Conservation (phyloP, 2,329 filamentous ascomycete genomes). For the Raffaelea ambrosiae region DNA sequence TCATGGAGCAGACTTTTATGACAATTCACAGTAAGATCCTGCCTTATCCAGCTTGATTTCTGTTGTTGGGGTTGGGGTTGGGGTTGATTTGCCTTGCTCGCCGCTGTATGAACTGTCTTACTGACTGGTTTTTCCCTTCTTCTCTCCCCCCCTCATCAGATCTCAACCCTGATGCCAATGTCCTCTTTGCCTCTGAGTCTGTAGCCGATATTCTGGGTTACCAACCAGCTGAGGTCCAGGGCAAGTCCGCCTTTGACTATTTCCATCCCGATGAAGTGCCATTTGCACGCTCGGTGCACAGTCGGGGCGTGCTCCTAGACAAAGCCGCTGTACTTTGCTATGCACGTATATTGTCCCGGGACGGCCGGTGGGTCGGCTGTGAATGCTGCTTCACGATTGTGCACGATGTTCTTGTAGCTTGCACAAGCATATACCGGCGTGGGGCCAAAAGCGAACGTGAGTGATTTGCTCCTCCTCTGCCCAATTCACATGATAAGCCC, state of each 20-base stretch:
- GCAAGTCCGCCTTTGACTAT: slow-evolving; percentile 74
- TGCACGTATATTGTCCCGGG: slow-evolving; percentile 58
- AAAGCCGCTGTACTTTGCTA: slow-evolving; percentile 81
- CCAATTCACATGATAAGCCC: background rate
- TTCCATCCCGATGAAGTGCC: slow-evolving; percentile 77
- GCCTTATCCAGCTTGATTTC: background rate
- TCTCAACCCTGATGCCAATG: slow-evolving; percentile 64
- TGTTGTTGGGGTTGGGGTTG: background rate
- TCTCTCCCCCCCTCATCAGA: slow-evolving; percentile 41
- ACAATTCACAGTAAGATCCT: slow-evolving; percentile 69
- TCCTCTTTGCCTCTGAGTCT: slow-evolving; percentile 77
- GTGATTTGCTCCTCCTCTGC: slow-evolving; percentile 23
- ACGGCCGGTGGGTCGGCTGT: slow-evolving; percentile 67
- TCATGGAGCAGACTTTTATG: slow-evolving; percentile 82
- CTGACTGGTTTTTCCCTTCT: background rate
- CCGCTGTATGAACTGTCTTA: background rate
- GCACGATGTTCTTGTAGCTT: slow-evolving; percentile 79
- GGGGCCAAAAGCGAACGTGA: slow-evolving; percentile 66
- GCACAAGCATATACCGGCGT: slow-evolving; percentile 67
- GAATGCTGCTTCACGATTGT: slow-evolving; percentile 88
- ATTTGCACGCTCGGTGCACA: slow-evolving; percentile 64
- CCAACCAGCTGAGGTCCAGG: slow-evolving; percentile 64
- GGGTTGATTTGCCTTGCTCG: background rate
- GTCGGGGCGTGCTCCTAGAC: slow-evolving; percentile 65
- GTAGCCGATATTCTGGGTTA: slow-evolving; percentile 78